Evolutionary conservation across 257 asterid species (phyloP).

Genomic region (Datura wrightii): DNA sequence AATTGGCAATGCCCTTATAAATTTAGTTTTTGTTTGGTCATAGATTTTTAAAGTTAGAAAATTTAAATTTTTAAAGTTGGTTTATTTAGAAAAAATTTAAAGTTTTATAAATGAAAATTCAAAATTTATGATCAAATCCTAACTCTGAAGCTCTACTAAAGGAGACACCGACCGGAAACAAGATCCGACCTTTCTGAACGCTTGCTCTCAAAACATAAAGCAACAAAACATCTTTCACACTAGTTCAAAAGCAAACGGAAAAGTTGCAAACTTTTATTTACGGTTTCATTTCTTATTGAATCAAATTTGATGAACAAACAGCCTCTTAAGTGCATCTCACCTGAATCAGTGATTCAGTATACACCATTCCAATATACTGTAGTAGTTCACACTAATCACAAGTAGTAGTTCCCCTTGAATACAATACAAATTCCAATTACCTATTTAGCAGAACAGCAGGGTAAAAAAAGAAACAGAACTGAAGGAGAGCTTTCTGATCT

Average conservation of each 20-base stretch:
- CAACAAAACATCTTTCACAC: background rate
- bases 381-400: background rate
- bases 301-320: background rate
- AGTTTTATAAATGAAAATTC: no score
- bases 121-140: no score
- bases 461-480: background rate
- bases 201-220: background rate
- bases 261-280: slow-evolving; percentile 14
- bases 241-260: background rate
- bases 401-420: background rate
- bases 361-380: background rate
- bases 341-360: background rate
- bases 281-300: slow-evolving; percentile 3
- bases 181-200: background rate
- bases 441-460: no score
- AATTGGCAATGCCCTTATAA: background rate
- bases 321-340: slow-evolving; percentile 23
- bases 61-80: no score
- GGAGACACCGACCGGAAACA: background rate
- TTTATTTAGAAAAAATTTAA: no score
- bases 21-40: no score
- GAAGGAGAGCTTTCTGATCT: background rate
- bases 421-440: no score
- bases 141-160: background rate
- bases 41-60: no score